phyloP scores from a whole-genome alignment of 2,329 filamentous ascomycete genomes.

The Botryotinia narcissicola region DNA sequence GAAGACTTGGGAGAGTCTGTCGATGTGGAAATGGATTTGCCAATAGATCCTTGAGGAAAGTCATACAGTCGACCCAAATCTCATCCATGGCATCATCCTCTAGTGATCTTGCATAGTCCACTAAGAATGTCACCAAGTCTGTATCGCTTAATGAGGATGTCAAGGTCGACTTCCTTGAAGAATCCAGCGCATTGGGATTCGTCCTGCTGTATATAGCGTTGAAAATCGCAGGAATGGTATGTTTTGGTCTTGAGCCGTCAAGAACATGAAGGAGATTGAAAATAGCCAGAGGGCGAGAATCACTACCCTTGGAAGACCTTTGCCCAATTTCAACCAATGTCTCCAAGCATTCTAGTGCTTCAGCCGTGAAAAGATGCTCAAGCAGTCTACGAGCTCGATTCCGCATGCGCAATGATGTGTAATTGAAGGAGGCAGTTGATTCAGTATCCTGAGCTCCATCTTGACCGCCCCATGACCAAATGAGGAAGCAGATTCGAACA shows the following conservation, averaged over 20 bases:
- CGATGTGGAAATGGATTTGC: constrained; percentile 93
- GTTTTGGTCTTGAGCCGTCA: constrained; percentile 85
- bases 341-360: constrained; percentile 90
- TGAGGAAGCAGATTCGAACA: constrained; percentile 84
- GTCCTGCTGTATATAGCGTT: constrained; percentile 95
- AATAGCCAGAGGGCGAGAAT: constrained; percentile 59
- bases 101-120: constrained; percentile 83
- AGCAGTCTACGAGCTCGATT: constrained; percentile 84
- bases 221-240: constrained; percentile 90
- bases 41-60: constrained; percentile 84
- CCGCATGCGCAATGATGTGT: constrained; percentile 86
- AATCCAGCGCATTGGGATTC: constrained; percentile 76
- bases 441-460: constrained; percentile 61
- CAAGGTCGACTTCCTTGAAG: constrained; percentile 78
- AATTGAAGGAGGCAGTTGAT: constrained; percentile 79
- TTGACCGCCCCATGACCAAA: constrained; percentile 89
- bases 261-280: constrained; percentile 87
- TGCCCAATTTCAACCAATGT: constrained; percentile 86
- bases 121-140: constrained; percentile 83
- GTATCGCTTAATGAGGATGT: constrained; percentile 80
- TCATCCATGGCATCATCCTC: constrained; percentile 98
- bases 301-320: constrained; percentile 47
- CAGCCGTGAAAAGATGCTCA: constrained; percentile 88
- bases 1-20: constrained; percentile 78
- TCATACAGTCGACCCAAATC: constrained; percentile 93